These are phyloP conservation scores for Passiflora organensis DNA, from an alignment of 345 rosid species.

Conservation along the genomic window DNA sequence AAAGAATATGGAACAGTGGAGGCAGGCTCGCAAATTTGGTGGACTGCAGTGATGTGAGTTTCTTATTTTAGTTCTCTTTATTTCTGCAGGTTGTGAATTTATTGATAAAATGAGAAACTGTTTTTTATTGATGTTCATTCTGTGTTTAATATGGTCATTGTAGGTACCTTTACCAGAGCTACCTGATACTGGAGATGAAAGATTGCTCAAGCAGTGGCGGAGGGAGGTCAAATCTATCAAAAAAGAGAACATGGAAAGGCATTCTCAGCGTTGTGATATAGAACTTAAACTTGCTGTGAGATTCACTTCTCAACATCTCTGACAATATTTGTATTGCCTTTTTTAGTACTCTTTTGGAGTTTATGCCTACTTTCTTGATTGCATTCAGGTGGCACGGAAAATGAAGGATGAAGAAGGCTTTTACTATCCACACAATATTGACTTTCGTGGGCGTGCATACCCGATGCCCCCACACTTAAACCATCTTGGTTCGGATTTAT, in stretches of 20 bases:
- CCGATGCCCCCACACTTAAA: constrained; percentile 86
- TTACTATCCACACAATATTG: constrained; percentile 77
- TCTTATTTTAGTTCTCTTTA: too few species aligned
- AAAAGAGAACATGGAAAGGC: constrained; percentile 78
- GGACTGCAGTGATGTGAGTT: constrained; percentile 73
- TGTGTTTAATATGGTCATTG: constrained; percentile 17
- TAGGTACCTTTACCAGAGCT: constrained; percentile 73
- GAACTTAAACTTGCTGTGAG: constrained; percentile 85
- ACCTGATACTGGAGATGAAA: constrained; percentile 75
- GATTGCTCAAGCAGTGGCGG: constrained; percentile 56
- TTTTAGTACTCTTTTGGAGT: constrained; percentile 14
- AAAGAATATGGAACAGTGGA: constrained; percentile 77
- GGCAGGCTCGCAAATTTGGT: constrained; percentile 62
- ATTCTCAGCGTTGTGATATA: constrained; percentile 67
- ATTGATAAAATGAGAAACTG: too few species aligned
- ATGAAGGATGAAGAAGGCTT: constrained; percentile 80
- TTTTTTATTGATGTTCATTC: too few species aligned
- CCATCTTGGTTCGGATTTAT: constrained; percentile 86
- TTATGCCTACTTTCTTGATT: constrained; percentile 15
- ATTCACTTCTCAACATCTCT: constrained; percentile 10
- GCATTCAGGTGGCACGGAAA: constrained; percentile 65
- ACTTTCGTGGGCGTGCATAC: constrained; percentile 89
- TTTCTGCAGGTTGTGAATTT: background rate
- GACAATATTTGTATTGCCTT: constrained; percentile 6
- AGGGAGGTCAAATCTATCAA: constrained; percentile 52